phyloP scores from a whole-genome alignment of 23 red algal genomes.

The Cyanidioschyzon merolae region DNA sequence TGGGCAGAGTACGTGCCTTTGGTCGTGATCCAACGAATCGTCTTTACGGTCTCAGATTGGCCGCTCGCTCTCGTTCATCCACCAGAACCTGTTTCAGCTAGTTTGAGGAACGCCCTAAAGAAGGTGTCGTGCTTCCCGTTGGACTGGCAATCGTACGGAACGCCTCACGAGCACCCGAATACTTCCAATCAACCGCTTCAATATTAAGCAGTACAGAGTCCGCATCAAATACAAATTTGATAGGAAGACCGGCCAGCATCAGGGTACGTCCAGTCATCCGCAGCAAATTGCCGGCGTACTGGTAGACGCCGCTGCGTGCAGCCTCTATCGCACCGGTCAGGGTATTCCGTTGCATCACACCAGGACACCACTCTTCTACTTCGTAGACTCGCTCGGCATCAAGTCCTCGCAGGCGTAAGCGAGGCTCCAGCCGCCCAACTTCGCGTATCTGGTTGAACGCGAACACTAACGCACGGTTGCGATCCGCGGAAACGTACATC shows the following conservation, averaged over 20 bases:
- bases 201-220: conserved; percentile 45
- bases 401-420: conserved; percentile 58
- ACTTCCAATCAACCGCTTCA: background rate
- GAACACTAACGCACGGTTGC: conserved; percentile 53
- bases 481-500: conserved; percentile 81
- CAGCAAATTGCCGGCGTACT: conserved; percentile 41
- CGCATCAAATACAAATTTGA: conserved; percentile 88
- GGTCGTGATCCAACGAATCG: too few species aligned
- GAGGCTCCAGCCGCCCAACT: conserved; percentile 73
- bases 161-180: background rate
- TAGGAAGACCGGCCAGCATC: conserved; percentile 54
- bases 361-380: conserved; percentile 79
- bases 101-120: background rate
- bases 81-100: too few species aligned
- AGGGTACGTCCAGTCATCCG: conserved; percentile 40
- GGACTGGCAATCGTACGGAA: background rate
- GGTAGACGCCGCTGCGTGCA: conserved; percentile 58
- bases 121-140: background rate
- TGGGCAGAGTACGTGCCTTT: too few species aligned
- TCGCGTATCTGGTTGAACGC: conserved; percentile 62
- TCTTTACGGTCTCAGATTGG: too few species aligned
- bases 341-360: conserved; percentile 54
- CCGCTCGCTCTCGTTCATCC: too few species aligned
- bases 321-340: conserved; percentile 70
- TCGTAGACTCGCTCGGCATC: conserved; percentile 26